Evolutionary conservation across 129 eudicot species (phyloP), one percentile per base, ranked within the genome.

Genomic region (Pittosporum tobira): DNA sequence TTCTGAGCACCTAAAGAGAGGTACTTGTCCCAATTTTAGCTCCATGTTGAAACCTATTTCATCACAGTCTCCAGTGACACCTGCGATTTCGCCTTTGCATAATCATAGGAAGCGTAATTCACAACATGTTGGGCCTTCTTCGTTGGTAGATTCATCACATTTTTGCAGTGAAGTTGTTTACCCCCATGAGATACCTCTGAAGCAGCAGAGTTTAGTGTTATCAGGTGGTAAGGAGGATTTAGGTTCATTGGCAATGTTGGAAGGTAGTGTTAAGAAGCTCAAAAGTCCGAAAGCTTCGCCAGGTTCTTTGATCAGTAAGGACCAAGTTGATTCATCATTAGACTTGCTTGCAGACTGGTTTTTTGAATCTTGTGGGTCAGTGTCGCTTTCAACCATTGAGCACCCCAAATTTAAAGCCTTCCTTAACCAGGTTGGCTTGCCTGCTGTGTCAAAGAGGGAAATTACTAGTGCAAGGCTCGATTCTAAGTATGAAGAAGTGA

Each of bases 381-480:
- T 77, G 22, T 74, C 91, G 20, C 64, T 81, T 62, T 75, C 85
- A 38, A 76, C 84, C 47, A 79, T 88, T 2, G 96, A 88, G 38
- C 96, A 88, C 65, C 94, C 96, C 9, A 88, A 84, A 61, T 84
- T 88, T 71, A 84, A 74, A 73, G 77, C 85, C 51, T 88, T 88
- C 44, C 75, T 88, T 48, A 71, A 70, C 30, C 94, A 79, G 62
- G 84, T 88, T 16, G 96, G 96, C 0, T 57, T 88, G 46, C 94
- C 91, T 3, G 75, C 54, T 12, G 66, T 69, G 19, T 74, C 79
- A 0, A 61, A 50, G 44, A 70, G 64, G 68, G 94, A 88, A 25
- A 60, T 81, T 30, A 44, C 58, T 18, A 67, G 74, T 19, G 47
- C 84, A 1, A 74, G 79, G 67, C 77, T 88, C 4, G 94, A 88